These are phyloP conservation scores for Neocucurbitaria cava DNA, from an alignment of 2,329 filamentous ascomycete species.

Conservation along the genomic window DNA sequence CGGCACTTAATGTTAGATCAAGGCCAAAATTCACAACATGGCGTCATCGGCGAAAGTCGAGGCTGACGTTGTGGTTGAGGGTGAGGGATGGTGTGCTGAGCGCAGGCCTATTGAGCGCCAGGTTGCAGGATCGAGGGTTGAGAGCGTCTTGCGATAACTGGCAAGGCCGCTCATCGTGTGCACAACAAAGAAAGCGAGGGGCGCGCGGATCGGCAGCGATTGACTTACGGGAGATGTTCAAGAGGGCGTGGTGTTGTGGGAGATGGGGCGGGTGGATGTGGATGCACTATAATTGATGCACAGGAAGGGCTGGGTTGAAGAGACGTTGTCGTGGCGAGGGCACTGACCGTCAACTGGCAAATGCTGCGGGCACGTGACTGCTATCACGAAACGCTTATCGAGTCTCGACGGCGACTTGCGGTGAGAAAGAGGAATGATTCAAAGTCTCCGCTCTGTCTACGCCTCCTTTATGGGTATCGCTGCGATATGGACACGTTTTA, in stretches of 20 bases:
- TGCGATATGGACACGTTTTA: slow-evolving; percentile 43
- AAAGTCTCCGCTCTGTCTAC: not conserved
- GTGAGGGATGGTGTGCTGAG: slow-evolving; percentile 13
- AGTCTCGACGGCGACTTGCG: slow-evolving; percentile 22
- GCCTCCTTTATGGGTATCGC: slow-evolving; percentile 22
- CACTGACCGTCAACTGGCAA: slow-evolving; percentile 34
- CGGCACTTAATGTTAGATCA: slow-evolving; percentile 15
- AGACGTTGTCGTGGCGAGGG: slow-evolving; percentile 39
- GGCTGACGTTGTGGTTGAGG: not conserved
- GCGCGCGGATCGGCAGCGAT: slow-evolving; percentile 20
- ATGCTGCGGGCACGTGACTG: slow-evolving; percentile 42
- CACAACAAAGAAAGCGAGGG: slow-evolving; percentile 21
- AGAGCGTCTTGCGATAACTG: slow-evolving; percentile 30
- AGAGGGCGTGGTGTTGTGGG: slow-evolving; percentile 44
- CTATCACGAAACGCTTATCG: slow-evolving; percentile 32
- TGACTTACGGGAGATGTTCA: slow-evolving; percentile 47
- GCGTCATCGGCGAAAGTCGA: slow-evolving; percentile 15
- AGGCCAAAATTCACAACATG: slow-evolving; percentile 20
- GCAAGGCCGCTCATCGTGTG: slow-evolving; percentile 16
- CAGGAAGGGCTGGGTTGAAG: slow-evolving; percentile 48
- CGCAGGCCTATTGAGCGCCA: slow-evolving; percentile 33
- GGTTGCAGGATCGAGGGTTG: slow-evolving; percentile 33
- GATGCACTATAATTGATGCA: slow-evolving; percentile 50
- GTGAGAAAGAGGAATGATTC: slow-evolving; percentile 11
- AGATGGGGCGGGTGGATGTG: slow-evolving; percentile 45